Base-by-base conservation (phyloP, 768 basidiomycete species). In the Kondoa malvinella region DNA sequence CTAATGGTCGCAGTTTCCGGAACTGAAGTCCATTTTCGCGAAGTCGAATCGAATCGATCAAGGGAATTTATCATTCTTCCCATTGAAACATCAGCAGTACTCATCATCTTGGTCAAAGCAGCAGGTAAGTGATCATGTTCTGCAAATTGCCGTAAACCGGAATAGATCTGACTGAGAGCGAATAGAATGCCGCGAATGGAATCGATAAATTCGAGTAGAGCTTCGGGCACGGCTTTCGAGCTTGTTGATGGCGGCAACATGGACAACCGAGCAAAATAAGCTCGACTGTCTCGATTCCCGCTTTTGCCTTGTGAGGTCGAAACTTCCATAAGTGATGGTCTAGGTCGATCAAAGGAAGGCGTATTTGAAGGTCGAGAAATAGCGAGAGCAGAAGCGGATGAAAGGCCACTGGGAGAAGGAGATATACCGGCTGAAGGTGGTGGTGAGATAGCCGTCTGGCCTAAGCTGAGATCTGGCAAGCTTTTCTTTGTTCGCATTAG, bases 211-310 rank as follows among this genome's bases (percentile, higher is more conserved):
- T 80, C 80, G 26, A 85, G 78, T 4, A 97, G 80, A 16, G 86
- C 78, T 17, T 81, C 78, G 0, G 92, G 88, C 8, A 95, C 82
- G 25, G 84, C 81, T 71, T 82, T 83, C 25, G 84, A 81, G 33
- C 84, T 81, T 4, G 81, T 78, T 33, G 83, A 82, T 0, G 80
- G 78, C 1, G 87, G 87, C 2, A 90, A 78, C 33, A 86, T 84
- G 1, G 90, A 91, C 27, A 94, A 80, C n/a, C 92, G 85, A 40
- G 87, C 86, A 78, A 99, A 99, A 77, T 99, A 97, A 1, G 89
- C 88, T 73, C 90, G 87, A 27, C 88, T 84, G 74, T 92, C 89
- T 2, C 83, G 82, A 56, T 89, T 84, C 32, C 71, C 71, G n/a
- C 74, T 74, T 57, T 72, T 74, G 64, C 66, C 68, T 57, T 67